Percentiles rank a stretch among this genome's conserved stretches.
phyloP scores from a whole-genome alignment of 768 basidiomycete species.

The Rhizopogon sp. region DNA sequence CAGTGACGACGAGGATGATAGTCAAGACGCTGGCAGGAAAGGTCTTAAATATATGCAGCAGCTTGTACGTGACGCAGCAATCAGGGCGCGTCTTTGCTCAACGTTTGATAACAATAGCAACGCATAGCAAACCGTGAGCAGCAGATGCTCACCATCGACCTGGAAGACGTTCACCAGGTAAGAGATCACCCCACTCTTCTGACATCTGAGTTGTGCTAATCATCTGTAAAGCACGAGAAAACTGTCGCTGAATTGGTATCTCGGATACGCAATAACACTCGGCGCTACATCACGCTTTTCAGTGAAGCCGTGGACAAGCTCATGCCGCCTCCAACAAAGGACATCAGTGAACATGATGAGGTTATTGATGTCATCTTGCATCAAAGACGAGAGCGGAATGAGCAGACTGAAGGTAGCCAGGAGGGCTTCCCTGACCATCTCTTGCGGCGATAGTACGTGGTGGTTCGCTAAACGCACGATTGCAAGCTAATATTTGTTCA shows the following conservation, averaged over 20 bases:
- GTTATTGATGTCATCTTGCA: slow-evolving; percentile 96
- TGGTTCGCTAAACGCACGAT: background rate
- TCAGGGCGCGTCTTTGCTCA: slow-evolving; percentile 17
- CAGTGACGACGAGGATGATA: slow-evolving; percentile 41
- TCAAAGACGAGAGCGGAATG: slow-evolving; percentile 86
- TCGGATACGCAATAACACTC: slow-evolving; percentile 78
- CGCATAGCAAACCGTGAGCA: slow-evolving; percentile 89
- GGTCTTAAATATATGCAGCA: slow-evolving; percentile 78
- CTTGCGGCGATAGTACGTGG: slow-evolving; percentile 88
- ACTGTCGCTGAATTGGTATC: slow-evolving; percentile 69
- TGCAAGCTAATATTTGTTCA: slow-evolving; percentile 11
- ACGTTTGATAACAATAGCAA: slow-evolving; percentile 52
- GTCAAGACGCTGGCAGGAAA: slow-evolving; percentile 28
- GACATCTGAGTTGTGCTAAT: slow-evolving; percentile 6
- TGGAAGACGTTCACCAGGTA: slow-evolving; percentile 83
- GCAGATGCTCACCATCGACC: slow-evolving; percentile 80
- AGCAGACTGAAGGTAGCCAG: slow-evolving; percentile 67
- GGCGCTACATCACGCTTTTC: slow-evolving; percentile 88
- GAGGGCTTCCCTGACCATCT: slow-evolving; percentile 88
- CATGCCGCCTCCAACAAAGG: slow-evolving; percentile 84
- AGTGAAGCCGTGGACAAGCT: slow-evolving; percentile 86
- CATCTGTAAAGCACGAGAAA: slow-evolving; percentile 52
- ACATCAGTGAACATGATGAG: slow-evolving; percentile 87
- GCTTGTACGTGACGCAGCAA: slow-evolving; percentile 49
- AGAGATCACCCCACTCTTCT: slow-evolving; percentile 14